These are phyloP conservation scores for Teunomyces barrocoloradensis DNA, from an alignment of 805 yeast genomes.

Conservation along the genomic window DNA sequence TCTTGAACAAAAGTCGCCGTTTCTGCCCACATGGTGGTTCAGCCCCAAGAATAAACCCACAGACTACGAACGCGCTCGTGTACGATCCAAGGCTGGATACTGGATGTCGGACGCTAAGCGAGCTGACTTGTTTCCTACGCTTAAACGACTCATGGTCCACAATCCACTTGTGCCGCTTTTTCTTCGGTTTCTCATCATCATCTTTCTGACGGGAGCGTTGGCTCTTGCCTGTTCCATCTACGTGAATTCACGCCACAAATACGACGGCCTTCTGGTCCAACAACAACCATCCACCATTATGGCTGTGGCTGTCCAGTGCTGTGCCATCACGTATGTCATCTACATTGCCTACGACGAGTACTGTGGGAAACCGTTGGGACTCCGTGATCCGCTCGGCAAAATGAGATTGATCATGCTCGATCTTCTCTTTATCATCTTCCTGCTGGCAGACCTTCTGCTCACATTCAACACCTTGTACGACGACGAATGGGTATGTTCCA, in stretches of 20 bases:
- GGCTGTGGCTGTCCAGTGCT: slow-evolving; percentile 82
- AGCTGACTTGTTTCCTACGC: slow-evolving; percentile 60
- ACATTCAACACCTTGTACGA: slow-evolving; percentile 83
- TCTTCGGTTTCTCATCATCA: slow-evolving; percentile 50
- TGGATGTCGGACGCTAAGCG: slow-evolving; percentile 67
- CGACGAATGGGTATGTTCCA: slow-evolving; percentile 69
- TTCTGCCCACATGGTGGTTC: neutral
- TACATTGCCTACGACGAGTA: slow-evolving; percentile 91
- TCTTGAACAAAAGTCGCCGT: neutral
- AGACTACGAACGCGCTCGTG: slow-evolving; percentile 12
- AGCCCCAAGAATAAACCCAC: neutral
- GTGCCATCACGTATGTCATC: slow-evolving; percentile 71
- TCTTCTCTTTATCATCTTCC: slow-evolving; percentile 80
- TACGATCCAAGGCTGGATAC: slow-evolving; percentile 58
- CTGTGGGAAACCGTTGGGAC: slow-evolving; percentile 86
- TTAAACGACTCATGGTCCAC: slow-evolving; percentile 58
- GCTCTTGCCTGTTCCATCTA: slow-evolving; percentile 67
- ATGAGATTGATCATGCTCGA: slow-evolving; percentile 80
- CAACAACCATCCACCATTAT: slow-evolving; percentile 90
- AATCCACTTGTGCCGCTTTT: slow-evolving; percentile 82
- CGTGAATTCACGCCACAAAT: slow-evolving; percentile 32
- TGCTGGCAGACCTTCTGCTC: slow-evolving; percentile 82
- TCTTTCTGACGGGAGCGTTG: slow-evolving; percentile 64
- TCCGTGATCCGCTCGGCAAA: slow-evolving; percentile 81
- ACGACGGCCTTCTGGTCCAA: slow-evolving; percentile 39